A percentile compares a stretch with the other conserved stretches of the same genome.
These are phyloP conservation scores for Rhizopogon rudus DNA, from an alignment of 768 basidiomycete genomes.

Conservation along the genomic window DNA sequence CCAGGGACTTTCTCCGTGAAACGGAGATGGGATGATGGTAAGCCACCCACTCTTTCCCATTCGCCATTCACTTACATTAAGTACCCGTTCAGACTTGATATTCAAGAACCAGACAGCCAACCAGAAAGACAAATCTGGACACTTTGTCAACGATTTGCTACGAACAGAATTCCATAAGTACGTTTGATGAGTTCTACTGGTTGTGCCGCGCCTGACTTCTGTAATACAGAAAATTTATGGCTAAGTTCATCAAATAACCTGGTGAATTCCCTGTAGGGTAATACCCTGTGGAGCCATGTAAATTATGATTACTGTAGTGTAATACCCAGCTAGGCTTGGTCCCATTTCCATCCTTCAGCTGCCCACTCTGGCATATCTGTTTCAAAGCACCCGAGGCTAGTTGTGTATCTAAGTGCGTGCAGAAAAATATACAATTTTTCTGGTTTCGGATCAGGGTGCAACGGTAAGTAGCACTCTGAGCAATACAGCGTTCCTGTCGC, in stretches of 20 bases:
- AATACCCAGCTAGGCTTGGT: constrained; percentile 27
- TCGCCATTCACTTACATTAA: background rate
- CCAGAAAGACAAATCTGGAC: constrained; percentile 52
- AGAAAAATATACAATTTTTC: constrained; percentile 93
- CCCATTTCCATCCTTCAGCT: constrained; percentile 65
- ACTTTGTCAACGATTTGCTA: constrained; percentile 88
- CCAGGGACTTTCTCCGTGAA: constrained; percentile 90
- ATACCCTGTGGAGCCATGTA: constrained; percentile 64
- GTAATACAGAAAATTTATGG: too few species aligned
- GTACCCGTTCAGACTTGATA: constrained; percentile 65
- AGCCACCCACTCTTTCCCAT: constrained; percentile 16
- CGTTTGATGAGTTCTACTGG: constrained; percentile 24
- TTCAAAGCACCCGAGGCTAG: constrained; percentile 76
- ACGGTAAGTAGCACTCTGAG: constrained; percentile 85
- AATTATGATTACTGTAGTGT: background rate
- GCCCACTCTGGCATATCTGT: constrained; percentile 93
- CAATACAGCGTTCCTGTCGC: constrained; percentile 63
- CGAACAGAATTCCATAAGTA: constrained; percentile 93
- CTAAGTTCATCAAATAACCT: too few species aligned
- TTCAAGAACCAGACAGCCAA: constrained; percentile 71
- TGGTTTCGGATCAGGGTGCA: constrained; percentile 90
- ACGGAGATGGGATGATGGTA: constrained; percentile 93
- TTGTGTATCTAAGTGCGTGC: constrained; percentile 85
- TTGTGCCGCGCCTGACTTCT: constrained; percentile 46
- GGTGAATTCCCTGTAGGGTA: constrained; percentile 26